These are phyloP conservation scores for Hypoxylon fuscum DNA, from an alignment of 495 filamentous ascomycete genomes.

Conservation along the genomic window DNA sequence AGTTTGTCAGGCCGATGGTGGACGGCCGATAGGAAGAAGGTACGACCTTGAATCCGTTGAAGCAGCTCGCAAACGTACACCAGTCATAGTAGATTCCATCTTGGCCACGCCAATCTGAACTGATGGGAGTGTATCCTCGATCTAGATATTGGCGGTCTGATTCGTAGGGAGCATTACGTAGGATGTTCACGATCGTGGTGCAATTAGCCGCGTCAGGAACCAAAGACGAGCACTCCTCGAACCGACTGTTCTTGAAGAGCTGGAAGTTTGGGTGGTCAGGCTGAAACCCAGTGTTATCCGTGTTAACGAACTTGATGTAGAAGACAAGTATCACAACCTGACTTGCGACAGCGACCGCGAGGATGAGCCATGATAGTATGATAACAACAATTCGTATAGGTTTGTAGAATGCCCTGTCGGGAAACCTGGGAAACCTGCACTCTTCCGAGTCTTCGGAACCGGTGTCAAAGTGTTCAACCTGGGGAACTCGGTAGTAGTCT, in stretches of 20 bases:
- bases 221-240: slow-evolving; percentile 7
- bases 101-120: neutral
- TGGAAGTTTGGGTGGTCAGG: neutral
- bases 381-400: neutral
- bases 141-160: neutral
- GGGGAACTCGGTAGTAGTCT: neutral
- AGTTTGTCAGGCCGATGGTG: neutral
- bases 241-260: slow-evolving; percentile 7
- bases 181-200: slow-evolving; percentile 1
- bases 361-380: neutral
- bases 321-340: neutral
- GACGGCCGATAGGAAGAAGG: neutral
- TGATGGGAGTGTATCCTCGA: neutral
- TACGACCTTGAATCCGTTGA: neutral
- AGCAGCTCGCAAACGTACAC: neutral
- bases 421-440: slow-evolving; percentile 1
- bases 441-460: neutral
- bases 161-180: neutral
- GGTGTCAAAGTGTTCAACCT: neutral
- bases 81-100: neutral
- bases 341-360: neutral
- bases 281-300: slow-evolving; percentile 1
- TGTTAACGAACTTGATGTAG: slow-evolving; percentile 5
- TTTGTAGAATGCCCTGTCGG: neutral
- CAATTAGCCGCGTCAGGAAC: slow-evolving; percentile 1